Percentiles rank a stretch among this genome's conserved stretches.
These are phyloP conservation scores for Monilinia fructicola DNA, from an alignment of 2,329 filamentous ascomycete genomes.

Conservation along the genomic window DNA sequence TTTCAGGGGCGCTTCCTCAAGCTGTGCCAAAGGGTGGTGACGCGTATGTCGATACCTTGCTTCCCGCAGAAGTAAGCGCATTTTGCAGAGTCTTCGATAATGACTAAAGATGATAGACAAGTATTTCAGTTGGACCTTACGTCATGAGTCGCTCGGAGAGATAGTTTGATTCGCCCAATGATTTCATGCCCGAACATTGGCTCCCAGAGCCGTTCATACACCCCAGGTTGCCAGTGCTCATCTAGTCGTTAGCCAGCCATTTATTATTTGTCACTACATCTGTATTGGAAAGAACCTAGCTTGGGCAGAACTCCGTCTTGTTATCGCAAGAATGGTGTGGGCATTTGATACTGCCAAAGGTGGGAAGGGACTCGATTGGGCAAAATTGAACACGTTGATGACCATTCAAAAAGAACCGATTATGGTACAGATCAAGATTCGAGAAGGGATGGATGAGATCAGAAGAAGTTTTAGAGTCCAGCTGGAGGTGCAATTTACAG, in stretches of 20 bases:
- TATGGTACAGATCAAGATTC: no score
- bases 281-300: conserved; percentile 23
- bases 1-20: conserved; percentile 6
- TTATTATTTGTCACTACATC: conserved; percentile 20
- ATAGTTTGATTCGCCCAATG: conserved; percentile 23
- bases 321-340: conserved; percentile 3
- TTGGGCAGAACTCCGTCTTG: neutral
- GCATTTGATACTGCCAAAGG: neutral
- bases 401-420: no score
- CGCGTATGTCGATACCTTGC: neutral
- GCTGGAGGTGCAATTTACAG: no score
- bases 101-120: conserved; percentile 11
- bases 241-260: conserved; percentile 18
- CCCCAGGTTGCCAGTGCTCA: conserved; percentile 16
- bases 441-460: no score
- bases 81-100: neutral
- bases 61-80: conserved; percentile 18
- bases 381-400: no score
- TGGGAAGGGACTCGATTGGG: no score
- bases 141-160: neutral
- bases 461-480: no score
- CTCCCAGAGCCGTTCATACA: conserved; percentile 28
- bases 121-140: neutral
- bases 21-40: conserved; percentile 16
- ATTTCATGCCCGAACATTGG: conserved; percentile 38